Evolutionary conservation across 1,284 basidiomycete genomes (phyloP).

Genomic region (Sphagnurus paluster): DNA sequence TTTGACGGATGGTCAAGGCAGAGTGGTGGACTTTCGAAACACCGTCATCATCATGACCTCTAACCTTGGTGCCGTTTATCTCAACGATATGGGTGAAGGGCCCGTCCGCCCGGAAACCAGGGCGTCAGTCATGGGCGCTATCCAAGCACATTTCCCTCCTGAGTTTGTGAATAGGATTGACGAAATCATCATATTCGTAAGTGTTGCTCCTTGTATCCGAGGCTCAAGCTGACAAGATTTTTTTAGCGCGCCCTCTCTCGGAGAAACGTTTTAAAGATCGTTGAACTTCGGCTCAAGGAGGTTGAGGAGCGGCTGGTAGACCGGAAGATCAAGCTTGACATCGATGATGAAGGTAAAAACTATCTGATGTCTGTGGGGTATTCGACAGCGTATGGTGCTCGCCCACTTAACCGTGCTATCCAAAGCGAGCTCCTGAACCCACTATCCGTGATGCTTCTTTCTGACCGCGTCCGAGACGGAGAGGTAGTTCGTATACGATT

Average conservation of each 20-base stretch:
- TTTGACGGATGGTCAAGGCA: slow-evolving; percentile 86
- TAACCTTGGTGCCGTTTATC: slow-evolving; percentile 81
- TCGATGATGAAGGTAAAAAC: slow-evolving; percentile 79
- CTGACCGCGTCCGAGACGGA: slow-evolving; percentile 81
- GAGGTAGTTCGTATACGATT: slow-evolving; percentile 79
- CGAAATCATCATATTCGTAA: slow-evolving; percentile 86
- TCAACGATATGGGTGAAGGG: slow-evolving; percentile 79
- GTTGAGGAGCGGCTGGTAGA: slow-evolving; percentile 73
- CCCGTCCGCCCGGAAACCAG: slow-evolving; percentile 65
- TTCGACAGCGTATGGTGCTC: slow-evolving; percentile 84
- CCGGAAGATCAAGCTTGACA: slow-evolving; percentile 76
- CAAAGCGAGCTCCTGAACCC: slow-evolving; percentile 95
- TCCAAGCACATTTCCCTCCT: slow-evolving; percentile 86
- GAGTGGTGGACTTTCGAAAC: slow-evolving; percentile 76
- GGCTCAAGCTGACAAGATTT: slow-evolving; percentile 6
- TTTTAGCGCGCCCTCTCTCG: slow-evolving; percentile 75
- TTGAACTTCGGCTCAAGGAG: slow-evolving; percentile 77
- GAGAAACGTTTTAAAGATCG: slow-evolving; percentile 78
- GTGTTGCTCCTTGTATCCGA: slow-evolving; percentile 27
- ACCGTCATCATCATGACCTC: slow-evolving; percentile 95
- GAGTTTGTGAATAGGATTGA: slow-evolving; percentile 94
- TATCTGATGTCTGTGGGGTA: slow-evolving; percentile 88
- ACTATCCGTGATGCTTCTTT: slow-evolving; percentile 84
- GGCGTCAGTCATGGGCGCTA: slow-evolving; percentile 74
- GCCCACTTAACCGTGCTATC: slow-evolving; percentile 90